These are phyloP conservation scores for Chalciporus pseudorubinellus DNA, from an alignment of 768 basidiomycete species.

Conservation along the genomic window DNA sequence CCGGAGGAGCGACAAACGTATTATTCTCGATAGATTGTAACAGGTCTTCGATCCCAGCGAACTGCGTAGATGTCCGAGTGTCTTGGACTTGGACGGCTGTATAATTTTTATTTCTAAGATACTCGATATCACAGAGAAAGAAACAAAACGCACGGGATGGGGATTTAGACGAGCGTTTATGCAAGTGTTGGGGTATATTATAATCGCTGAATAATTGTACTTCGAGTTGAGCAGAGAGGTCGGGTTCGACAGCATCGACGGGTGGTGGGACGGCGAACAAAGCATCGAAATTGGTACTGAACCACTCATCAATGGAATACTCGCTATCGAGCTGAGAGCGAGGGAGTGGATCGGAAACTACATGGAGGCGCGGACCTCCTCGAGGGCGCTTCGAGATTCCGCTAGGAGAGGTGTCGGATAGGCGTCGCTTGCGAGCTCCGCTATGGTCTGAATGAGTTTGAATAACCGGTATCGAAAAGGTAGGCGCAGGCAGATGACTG, in stretches of 20 bases:
- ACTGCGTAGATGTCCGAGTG: background rate
- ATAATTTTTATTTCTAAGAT: too few species aligned
- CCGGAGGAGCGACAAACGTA: background rate
- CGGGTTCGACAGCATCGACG: conserved; percentile 21
- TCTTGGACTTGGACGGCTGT: background rate
- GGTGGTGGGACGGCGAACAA: conserved; percentile 29
- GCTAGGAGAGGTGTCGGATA: conserved; percentile 34
- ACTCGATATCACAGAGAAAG: background rate
- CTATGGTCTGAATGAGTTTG: too few species aligned
- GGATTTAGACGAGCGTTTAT: background rate
- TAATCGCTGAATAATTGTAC: conserved; percentile 34
- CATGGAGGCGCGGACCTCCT: conserved; percentile 23
- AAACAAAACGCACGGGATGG: conserved; percentile 3
- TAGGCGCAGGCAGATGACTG: too few species aligned
- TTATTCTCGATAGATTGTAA: conserved; percentile 1
- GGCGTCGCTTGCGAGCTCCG: conserved; percentile 38
- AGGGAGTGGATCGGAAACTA: conserved; percentile 32
- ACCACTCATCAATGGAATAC: conserved; percentile 37
- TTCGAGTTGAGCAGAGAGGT: conserved; percentile 28
- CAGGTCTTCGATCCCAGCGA: conserved; percentile 3
- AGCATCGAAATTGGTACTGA: conserved; percentile 22
- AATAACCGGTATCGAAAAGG: too few species aligned
- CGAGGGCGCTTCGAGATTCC: conserved; percentile 29
- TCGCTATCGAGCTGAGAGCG: conserved; percentile 13
- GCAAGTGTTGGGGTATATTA: conserved; percentile 9